phyloP scores from a whole-genome alignment of 805 yeast species.

The Saitoella complicata region DNA sequence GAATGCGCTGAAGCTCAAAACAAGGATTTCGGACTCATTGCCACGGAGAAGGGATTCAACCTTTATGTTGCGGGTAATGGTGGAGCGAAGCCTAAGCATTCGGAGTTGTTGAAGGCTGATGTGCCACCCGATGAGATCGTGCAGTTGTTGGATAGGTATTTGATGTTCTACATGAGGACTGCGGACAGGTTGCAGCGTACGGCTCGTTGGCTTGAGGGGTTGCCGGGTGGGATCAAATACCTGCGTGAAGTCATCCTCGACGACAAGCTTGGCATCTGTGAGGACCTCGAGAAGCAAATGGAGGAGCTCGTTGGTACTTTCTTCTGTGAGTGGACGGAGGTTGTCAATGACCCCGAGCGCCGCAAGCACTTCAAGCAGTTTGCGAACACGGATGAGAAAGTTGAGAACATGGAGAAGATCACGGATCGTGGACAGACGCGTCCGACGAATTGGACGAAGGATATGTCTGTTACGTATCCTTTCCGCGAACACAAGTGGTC shows the following conservation, averaged over 20 bases:
- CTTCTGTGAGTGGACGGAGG: conserved; percentile 24
- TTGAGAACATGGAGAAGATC: conserved; percentile 22
- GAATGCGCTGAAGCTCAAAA: no score
- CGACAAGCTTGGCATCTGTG: conserved; percentile 24
- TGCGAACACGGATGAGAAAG: conserved; percentile 19
- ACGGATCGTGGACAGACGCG: conserved; percentile 25
- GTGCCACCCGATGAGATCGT: conserved; percentile 14
- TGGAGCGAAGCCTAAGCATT: no score
- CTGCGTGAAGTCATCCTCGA: conserved; percentile 21
- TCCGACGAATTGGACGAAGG: conserved; percentile 24
- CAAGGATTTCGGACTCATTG: no score
- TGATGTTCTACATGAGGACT: conserved; percentile 25
- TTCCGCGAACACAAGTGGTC: conserved; percentile 23
- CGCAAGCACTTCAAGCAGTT: conserved; percentile 20
- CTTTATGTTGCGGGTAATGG: no score
- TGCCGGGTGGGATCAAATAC: conserved; percentile 25
- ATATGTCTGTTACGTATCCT: conserved; percentile 14
- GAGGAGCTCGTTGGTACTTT: conserved; percentile 20
- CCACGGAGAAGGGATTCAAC: no score
- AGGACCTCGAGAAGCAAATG: conserved; percentile 24
- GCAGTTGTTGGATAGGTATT: conserved; percentile 23
- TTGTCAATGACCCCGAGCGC: conserved; percentile 16
- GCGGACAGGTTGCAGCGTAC: conserved; percentile 26
- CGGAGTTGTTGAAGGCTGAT: no score
- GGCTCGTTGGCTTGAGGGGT: conserved; percentile 25